Conservation (phyloP, 1,139 yeast genomes). For the Candida labiduridarum region DNA sequence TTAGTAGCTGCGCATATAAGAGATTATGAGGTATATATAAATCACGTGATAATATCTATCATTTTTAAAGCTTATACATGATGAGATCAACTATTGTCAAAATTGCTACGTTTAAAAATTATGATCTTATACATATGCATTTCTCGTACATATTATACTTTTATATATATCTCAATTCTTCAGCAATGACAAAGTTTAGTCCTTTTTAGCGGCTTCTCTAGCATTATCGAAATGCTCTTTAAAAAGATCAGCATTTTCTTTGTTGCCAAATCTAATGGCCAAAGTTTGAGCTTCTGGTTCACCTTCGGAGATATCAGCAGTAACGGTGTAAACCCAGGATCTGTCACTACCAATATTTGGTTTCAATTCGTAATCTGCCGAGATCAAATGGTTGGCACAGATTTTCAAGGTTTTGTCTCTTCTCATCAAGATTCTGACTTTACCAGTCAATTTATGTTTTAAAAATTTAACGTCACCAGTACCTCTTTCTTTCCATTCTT, state of each 20-base stretch:
- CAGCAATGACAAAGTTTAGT: constrained; percentile 2
- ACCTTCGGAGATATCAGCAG: constrained; percentile 95
- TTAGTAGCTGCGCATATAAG: neutral
- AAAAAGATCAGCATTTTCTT: constrained; percentile 95
- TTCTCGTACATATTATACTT: neutral
- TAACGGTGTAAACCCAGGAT: constrained; percentile 96
- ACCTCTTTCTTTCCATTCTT: constrained; percentile 99
- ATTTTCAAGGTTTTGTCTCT: constrained; percentile 97
- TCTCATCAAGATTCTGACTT: constrained; percentile 94
- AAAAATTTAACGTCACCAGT: constrained; percentile 97
- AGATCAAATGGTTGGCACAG: constrained; percentile 94
- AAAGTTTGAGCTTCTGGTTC: constrained; percentile 94
- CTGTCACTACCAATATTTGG: constrained; percentile 97
- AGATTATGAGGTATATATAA: neutral
- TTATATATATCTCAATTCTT: neutral
- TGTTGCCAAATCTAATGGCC: constrained; percentile 95
- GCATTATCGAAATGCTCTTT: constrained; percentile 81
- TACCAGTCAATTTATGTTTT: constrained; percentile 81
- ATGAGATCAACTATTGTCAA: neutral
- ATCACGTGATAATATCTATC: neutral
- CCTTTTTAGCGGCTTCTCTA: constrained; percentile 14
- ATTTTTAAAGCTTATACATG: neutral
- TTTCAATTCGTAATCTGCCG: constrained; percentile 81
- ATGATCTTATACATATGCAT: neutral
- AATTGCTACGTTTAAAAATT: neutral